phyloP scores from a whole-genome alignment of 257 asterid species.

The Ehretia macrophylla region DNA sequence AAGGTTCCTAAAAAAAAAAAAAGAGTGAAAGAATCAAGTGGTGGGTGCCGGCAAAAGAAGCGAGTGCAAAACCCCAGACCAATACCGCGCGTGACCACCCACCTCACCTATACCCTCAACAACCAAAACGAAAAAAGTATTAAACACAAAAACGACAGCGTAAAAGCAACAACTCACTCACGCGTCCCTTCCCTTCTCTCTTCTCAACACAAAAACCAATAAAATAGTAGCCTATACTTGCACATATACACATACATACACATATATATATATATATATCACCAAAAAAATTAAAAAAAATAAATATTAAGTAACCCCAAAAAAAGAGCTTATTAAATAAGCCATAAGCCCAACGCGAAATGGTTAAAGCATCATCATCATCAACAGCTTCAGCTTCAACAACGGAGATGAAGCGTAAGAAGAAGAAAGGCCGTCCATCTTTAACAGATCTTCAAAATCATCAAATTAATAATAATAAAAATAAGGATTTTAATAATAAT shows the following conservation, averaged over 20 bases:
- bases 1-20: too few species aligned
- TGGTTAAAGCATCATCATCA: slow-evolving; percentile 60
- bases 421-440: slow-evolving; percentile 89
- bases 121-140: not conserved
- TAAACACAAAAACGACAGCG: not conserved
- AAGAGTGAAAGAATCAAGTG: too few species aligned
- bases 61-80: too few species aligned
- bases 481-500: too few species aligned
- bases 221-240: not conserved
- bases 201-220: not conserved
- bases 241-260: not conserved
- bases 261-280: not conserved
- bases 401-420: slow-evolving; percentile 55
- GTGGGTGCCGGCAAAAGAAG: too few species aligned
- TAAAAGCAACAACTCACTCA: not conserved
- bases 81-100: too few species aligned
- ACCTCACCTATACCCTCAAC: not conserved
- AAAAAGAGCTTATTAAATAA: not conserved
- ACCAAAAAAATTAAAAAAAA: not conserved
- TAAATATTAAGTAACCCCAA: not conserved
- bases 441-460: slow-evolving; percentile 27
- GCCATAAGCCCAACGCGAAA: slow-evolving; percentile 4
- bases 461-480: not conserved
- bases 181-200: not conserved
- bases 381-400: slow-evolving; percentile 17